Evolutionary conservation across 192 early-diverging fungal species (phyloP).

Genomic region (Coemansia sp.): DNA sequence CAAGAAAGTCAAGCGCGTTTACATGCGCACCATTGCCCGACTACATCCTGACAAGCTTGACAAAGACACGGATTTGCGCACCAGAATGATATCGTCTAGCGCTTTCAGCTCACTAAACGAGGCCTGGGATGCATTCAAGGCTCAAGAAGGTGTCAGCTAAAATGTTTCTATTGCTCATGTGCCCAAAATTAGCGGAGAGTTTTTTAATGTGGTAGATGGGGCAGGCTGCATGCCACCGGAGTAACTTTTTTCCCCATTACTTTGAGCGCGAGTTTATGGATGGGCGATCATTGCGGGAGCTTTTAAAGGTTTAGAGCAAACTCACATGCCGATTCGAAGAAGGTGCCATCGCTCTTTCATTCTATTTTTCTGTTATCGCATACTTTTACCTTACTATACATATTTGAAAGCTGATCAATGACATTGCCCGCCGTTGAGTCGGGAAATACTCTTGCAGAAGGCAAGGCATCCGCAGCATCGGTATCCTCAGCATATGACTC

Average conservation of each 20-base stretch:
- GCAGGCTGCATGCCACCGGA: not conserved
- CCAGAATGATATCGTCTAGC: conserved; percentile 76
- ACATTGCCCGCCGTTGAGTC: no score
- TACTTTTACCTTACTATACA: no score
- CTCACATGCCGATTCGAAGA: no score
- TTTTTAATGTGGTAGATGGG: no score
- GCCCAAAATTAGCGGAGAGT: conserved; percentile 31
- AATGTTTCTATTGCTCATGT: not conserved
- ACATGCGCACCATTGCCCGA: conserved; percentile 89
- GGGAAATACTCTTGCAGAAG: no score
- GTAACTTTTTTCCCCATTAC: not conserved
- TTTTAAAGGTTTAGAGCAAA: no score
- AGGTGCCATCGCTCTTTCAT: no score
- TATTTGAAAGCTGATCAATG: no score
- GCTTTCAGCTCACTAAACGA: conserved; percentile 89
- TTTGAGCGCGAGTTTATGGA: not conserved
- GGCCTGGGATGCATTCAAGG: conserved; percentile 94
- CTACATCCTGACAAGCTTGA: conserved; percentile 94
- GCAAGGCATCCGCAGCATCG: no score
- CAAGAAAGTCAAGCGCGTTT: conserved; percentile 83
- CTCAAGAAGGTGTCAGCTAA: conserved; percentile 65
- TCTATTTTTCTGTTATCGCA: no score
- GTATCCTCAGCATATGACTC: no score
- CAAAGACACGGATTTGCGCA: conserved; percentile 74
- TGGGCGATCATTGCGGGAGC: not conserved